Base-by-base conservation (phyloP, 306 rosid species). In the Luffa aegyptiaca region DNA sequence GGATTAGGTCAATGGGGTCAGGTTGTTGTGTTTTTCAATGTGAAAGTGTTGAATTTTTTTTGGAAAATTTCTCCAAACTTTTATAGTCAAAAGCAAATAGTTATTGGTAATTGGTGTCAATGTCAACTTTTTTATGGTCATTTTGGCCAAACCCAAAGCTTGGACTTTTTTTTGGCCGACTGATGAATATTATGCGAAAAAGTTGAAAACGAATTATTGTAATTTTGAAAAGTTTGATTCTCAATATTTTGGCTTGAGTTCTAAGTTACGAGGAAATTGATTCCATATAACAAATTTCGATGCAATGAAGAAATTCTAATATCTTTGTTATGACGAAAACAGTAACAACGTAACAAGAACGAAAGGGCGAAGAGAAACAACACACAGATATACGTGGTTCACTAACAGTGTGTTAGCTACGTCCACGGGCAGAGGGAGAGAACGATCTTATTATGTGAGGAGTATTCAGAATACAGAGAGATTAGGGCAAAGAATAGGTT, bases 1-100 rank as follows among this genome's bases (percentile, higher is more conserved):
- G 41, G n/a, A 48, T 72, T 46, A 49, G 58, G 77, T 48, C 77
- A 72, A 71, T 10, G 57, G 58, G 77, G 76, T 70, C 21, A 71
- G 77, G 41, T 71, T 2, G 41, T 26, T 11, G 77, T 18, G 57
- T 71, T 44, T 20, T 46, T 46, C 41, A 71, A 48, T 72, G 77
- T 72, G 42, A 72, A 72, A 72, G 77, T 21, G 58, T 48, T 6
- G 12, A 71, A 11, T 11, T 20, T 45, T 20, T 21, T 26, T 71
- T 20, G 57, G 58, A 71, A 72, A 21, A 1, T 46, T 48, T 72
- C 42, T 72, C 77, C 59, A 2, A 12, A 45, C 59, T 48, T 72
- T 48, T 48, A 3, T 72, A 59, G 77, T 72, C 21, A 72, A 72
- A 72, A 72, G 41, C 58, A 72, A 72, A 72, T 31, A 21, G 75